Evolutionary conservation across 768 basidiomycete genomes (phyloP), one percentile per base, ranked within the genome.

Genomic region (Inosperma sp.): DNA sequence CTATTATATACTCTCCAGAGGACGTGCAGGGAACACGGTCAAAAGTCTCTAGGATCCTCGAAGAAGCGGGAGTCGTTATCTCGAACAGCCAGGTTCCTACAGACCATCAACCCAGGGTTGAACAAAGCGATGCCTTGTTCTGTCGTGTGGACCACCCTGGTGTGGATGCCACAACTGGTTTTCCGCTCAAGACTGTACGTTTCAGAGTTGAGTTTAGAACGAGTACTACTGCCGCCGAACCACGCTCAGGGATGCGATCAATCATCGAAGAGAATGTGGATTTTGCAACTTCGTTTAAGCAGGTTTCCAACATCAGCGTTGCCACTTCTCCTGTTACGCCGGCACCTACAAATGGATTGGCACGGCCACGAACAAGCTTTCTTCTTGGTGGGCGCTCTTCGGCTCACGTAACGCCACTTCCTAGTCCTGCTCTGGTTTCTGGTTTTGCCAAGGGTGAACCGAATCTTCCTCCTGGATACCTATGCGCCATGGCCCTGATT

Each of bases 151-250:
- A 88, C 50, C 79, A 83, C 36, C 59, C 61, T 14, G 64, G 55
- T 29, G 58, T 59, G 1, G 73, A 74, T 46, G 61, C 58, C n/a
- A 61, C 69, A 7, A 71, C 73, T n/a, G 67, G 68, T 2, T 61
- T 75, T 23, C 66, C 77, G 2, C 73, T 86, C 62, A 95, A 93
- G 67, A 78, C 82, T 30, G 83, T 88, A 42, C 81, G 83, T 45
- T 95, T 97, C 75, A 78, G 86, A 56, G 77, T 95, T 57, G 93
- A 96, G 65, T 85, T 96, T 55, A 66, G 56, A 56, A 52, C 65
- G 27, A 39, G 51, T 25, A 30, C 53, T 16, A 29, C 49, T 17
- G 29, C 45, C 8, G 30, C 47, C 26, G 54, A 58, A n/a, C 42
- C 40, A 13, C 48, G 49, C 22, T 14, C 26, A 3, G 8, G 49